These are phyloP conservation scores for Microascus cirrosus DNA, from an alignment of 2,329 filamentous ascomycete species.

Conservation along the genomic window DNA sequence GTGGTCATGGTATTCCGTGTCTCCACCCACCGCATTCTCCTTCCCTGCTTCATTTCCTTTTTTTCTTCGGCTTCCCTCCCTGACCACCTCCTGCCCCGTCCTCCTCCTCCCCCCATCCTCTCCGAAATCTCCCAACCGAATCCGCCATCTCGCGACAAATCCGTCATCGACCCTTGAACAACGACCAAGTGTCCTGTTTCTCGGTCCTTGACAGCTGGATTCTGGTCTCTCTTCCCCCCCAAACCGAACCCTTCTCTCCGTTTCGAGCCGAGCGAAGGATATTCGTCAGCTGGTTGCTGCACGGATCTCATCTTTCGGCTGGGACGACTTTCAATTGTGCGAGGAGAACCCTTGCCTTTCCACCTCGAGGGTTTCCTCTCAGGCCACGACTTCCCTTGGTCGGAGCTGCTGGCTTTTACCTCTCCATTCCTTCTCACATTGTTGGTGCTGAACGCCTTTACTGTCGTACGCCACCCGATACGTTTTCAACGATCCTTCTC, in stretches of 20 bases:
- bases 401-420: not conserved
- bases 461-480: not conserved
- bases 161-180: slow-evolving; percentile 2
- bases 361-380: not conserved
- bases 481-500: not conserved
- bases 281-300: slow-evolving; percentile 1
- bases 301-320: not conserved
- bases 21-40: not conserved
- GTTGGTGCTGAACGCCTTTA: not conserved
- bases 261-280: not conserved
- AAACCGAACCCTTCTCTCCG: not conserved
- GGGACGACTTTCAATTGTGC: not conserved
- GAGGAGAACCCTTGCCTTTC: not conserved
- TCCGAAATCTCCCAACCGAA: slow-evolving; percentile 4
- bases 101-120: not conserved
- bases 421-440: not conserved
- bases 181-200: slow-evolving; percentile 2
- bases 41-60: slow-evolving; percentile 4
- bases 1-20: not conserved
- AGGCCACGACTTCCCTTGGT: not conserved
- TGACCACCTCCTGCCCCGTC: slow-evolving; percentile 17
- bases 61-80: slow-evolving; percentile 19
- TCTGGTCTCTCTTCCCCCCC: slow-evolving; percentile 4
- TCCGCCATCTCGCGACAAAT: slow-evolving; percentile 5
- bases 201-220: slow-evolving; percentile 5